Percentiles rank a stretch among this genome's conserved stretches.
phyloP scores from a whole-genome alignment of 192 early-diverging fungal species.

The Tieghemiomyces parasiticus region DNA sequence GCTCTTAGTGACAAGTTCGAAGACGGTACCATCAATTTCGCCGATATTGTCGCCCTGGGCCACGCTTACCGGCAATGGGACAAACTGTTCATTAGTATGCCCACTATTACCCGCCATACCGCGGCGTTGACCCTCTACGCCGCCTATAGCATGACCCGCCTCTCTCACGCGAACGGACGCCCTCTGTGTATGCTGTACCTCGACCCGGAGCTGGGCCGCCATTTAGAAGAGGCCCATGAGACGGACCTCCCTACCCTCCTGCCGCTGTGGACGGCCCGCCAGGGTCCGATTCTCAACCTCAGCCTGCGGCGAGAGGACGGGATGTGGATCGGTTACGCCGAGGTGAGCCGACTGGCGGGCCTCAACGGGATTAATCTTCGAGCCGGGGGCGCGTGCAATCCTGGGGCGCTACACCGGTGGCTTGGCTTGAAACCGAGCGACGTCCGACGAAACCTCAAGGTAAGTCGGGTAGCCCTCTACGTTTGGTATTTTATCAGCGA shows the following conservation, averaged over 20 bases:
- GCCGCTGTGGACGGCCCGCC: conserved; percentile 8
- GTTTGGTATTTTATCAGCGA: no score
- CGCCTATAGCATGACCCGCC: conserved; percentile 20
- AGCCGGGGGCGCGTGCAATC: conserved; percentile 66
- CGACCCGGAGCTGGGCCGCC: conserved; percentile 6
- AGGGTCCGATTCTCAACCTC: conserved; percentile 55
- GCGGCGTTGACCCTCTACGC: conserved; percentile 27
- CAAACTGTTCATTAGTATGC: conserved; percentile 25
- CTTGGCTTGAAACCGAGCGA: conserved; percentile 38
- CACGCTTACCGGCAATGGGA: conserved; percentile 43
- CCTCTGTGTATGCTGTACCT: conserved; percentile 29
- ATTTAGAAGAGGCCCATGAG: background rate
- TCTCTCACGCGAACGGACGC: conserved; percentile 37
- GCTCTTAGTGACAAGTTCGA: conserved; percentile 39
- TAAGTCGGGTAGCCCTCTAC: no score
- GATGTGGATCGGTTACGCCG: conserved; percentile 38
- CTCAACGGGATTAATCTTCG: conserved; percentile 52
- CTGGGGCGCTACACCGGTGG: conserved; percentile 54
- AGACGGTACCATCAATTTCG: conserved; percentile 65
- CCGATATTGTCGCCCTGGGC: conserved; percentile 52
- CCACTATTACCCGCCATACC: conserved; percentile 30
- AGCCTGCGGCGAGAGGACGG: conserved; percentile 43
- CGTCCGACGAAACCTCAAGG: conserved; percentile 31
- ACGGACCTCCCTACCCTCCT: background rate
- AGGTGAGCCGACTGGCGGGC: conserved; percentile 49